These are phyloP conservation scores for Kwoniella shandongensis DNA, from an alignment of 768 basidiomycete genomes.

Conservation along the genomic window DNA sequence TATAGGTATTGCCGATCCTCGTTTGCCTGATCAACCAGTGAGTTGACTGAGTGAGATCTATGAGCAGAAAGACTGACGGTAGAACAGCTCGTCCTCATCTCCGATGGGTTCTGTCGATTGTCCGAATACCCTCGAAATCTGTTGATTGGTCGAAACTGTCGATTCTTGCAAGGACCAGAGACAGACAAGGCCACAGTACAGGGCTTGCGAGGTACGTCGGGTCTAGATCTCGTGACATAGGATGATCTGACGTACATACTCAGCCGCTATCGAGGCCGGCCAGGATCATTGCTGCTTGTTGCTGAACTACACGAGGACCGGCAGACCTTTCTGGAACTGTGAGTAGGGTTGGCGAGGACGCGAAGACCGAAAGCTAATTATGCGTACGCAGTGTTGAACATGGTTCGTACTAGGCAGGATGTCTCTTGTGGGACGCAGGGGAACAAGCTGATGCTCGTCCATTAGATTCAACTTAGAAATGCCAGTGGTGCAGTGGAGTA, in stretches of 20 bases:
- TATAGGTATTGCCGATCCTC: slow-evolving; percentile 27
- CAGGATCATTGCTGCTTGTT: slow-evolving; percentile 29
- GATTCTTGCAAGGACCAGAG: slow-evolving; percentile 30
- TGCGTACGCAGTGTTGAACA: slow-evolving; percentile 18
- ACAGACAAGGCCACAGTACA: slow-evolving; percentile 25
- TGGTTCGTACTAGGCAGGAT: too few species aligned
- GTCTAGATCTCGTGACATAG: neutral
- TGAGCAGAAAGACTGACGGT: neutral
- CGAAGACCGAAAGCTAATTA: too few species aligned
- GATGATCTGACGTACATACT: neutral
- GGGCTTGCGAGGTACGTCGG: slow-evolving; percentile 23
- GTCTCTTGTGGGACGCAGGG: too few species aligned
- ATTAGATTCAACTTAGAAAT: slow-evolving; percentile 23
- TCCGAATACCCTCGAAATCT: slow-evolving; percentile 28
- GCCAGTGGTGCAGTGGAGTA: slow-evolving; percentile 19
- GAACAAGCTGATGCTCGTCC: neutral
- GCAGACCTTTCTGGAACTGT: slow-evolving; percentile 34
- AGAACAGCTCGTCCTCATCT: slow-evolving; percentile 24
- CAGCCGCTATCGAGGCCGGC: slow-evolving; percentile 24
- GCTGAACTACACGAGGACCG: slow-evolving; percentile 31
- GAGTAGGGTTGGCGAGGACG: neutral
- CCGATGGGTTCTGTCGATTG: slow-evolving; percentile 29
- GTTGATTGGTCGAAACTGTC: slow-evolving; percentile 29
- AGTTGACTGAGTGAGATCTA: neutral
- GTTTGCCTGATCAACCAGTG: slow-evolving; percentile 27